Base-by-base conservation (phyloP, 1,284 basidiomycete species). In the Naganishia sp. region DNA sequence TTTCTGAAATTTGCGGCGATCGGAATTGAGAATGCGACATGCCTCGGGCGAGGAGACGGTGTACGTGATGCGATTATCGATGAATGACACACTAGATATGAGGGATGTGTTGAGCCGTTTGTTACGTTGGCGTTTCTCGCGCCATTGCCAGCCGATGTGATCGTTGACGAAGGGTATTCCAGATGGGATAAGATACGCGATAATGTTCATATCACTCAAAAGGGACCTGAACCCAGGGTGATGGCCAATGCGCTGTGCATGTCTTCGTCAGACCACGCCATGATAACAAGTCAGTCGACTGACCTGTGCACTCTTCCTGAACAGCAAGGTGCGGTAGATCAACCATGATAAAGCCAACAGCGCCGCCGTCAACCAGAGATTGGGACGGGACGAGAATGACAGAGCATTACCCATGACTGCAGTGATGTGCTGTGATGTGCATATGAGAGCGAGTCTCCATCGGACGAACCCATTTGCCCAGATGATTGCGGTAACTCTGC, bases 1-100 rank as follows among this genome's bases (percentile, higher is more conserved):
- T 63, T 72, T 70, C 62, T 56, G 55, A 46, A 69, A 72, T 41
- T 41, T 56, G 52, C 46, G 63, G 41, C 69, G 49, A 58, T 67
- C 56, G 17, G 53, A 15, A 32, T 55, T 68, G 32, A 71, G 41
- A n/a, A 65, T 51, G 32, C 43, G 60, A 21, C 54, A 65, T 41
- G 67, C 63, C 18, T 47, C 55, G 9, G 67, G 67, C 2, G 63
- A 66, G 10, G 63, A 62, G 21, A 52, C 47, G 49, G 39, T 49
- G 41, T 60, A 66, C 10, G 56, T 51, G n/a, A 53, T 57, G 11
- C 51, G 21, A n/a, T 47, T 51, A 32, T 53, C 63, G 49, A 55
- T 49, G 42, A 65, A 50, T 23, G 67, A 43, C 17, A 68, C 53
- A 53, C 45, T 57, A 7, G 45, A 62, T 31, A 68, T 18, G 46